Evolutionary conservation across 306 rosid species (phyloP), one percentile per base, ranked within the genome.

Genomic region (Quercus mongolica): DNA sequence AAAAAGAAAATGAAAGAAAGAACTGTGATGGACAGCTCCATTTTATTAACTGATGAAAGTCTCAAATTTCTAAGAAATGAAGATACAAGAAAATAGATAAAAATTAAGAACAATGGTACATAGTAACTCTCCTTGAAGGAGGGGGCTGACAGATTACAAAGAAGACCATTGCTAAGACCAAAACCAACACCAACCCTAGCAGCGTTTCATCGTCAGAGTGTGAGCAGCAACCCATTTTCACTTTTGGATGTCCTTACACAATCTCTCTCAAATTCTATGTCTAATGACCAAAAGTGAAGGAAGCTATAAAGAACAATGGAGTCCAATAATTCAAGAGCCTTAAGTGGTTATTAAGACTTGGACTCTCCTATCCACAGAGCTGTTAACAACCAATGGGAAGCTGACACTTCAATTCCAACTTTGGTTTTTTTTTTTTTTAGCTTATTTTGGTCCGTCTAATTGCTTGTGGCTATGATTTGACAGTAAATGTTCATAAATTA

Each of bases 91-190:
- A 63, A 63, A 26, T 63, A 18, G 73, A 49, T 38, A 46, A 46
- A 1, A 30, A 4, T 70, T 57, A 85, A 35, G 23, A 85, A 62
- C 87, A 87, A 68, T 26, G 80, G 82, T 67, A 83, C 20, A 85
- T 49, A 19, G 74, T 68, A 21, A 83, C 77, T 75, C 91, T 84
- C 71, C 77, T 80, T 8, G 33, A 76, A 23, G 80, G 86, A 31
- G 54, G 85, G 25, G 79, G 81, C 30, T 69, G 86, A 23, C 83
- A 79, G 23, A 77, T 0, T 51, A 74, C 30, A 26, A 87, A 80
- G 82, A 87, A 74, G 51, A 85, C 83, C 88, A 87, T 82, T 13
- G 80, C 87, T 26, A 85, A 56, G 49, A 80, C 78, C 54, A 80
- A 23, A 76, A 74, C 82, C 79, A 83, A 30, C 67, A 80, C 68